Base-by-base conservation (phyloP, 139 green algal species). In the Edaphochlamys debaryana region DNA sequence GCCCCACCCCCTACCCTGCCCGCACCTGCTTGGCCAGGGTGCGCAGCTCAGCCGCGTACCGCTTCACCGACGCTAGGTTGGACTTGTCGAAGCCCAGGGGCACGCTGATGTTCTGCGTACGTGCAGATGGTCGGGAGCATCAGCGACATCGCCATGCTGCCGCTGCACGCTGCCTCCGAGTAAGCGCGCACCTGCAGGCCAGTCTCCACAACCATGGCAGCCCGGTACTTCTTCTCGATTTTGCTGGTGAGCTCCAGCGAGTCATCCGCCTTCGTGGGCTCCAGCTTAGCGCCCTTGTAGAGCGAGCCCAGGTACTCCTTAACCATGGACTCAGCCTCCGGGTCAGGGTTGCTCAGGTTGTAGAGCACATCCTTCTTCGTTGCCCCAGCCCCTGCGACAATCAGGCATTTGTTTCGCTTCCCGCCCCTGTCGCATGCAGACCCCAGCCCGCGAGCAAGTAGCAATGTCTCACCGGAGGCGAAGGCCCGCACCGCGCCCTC, bases 201-300 rank as follows among this genome's bases (percentile, higher is more conserved):
- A 27, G 80, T 80, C 75, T 90, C 87, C 20, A 93, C 84, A 42
- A 91, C 76, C 52, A 89, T 80, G n/a, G 90, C 90, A 48, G 87
- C 87, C 62, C 87, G 80, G 56, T 92, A 93, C 86, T 93, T 93
- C 63, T 85, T 82, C 81, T 93, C 87, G 6, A 93, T 84, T 66
- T 91, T 82, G 32, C 80, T 67, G 23, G 88, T 85, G 4, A 92
- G 60, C 74, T 87, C 85, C 6, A 88, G 67, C 19, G 58, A 67
- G n/a, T 85, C 56, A 41, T 89, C 82, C 37, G 85, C 58, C 27
- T n/a, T 58, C 50, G 67, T 79, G 34, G 80, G 37, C 56, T 82
- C 50, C 2, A 78, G 36, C 68, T 85, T 87, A 34, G 66, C 66
- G 17, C 67, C 72, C 37, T 76, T 67, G 67, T 80, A 91, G 4